A percentile compares a stretch with the other conserved stretches of the same genome.
These are phyloP conservation scores for Blastobotrys persicus DNA, from an alignment of 1,139 yeast genomes.

Conservation along the genomic window DNA sequence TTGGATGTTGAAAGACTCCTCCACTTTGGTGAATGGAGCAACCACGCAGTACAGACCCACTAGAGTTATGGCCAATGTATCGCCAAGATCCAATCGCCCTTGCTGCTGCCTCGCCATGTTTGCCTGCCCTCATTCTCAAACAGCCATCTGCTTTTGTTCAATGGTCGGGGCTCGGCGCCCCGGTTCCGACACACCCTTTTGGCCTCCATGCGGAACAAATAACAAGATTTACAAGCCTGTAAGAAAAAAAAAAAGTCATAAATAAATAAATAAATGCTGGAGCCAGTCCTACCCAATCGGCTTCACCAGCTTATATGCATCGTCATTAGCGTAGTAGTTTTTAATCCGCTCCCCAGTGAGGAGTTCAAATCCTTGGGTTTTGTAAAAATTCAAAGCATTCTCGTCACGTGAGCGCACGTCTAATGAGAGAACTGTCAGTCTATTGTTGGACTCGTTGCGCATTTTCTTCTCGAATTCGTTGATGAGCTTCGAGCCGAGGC, in stretches of 20 bases:
- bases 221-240: no score
- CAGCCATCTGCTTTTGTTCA: no score
- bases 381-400: conserved; percentile 20
- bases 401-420: conserved; percentile 19
- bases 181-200: no score
- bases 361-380: conserved; percentile 17
- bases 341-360: background rate
- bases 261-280: background rate
- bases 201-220: no score
- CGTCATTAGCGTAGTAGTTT: conserved; percentile 1
- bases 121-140: background rate
- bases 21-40: conserved; percentile 88
- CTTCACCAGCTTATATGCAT: conserved; percentile 8
- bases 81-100: background rate
- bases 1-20: conserved; percentile 88
- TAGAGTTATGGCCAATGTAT: conserved; percentile 15
- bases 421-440: conserved; percentile 14
- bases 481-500: conserved; percentile 24
- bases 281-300: conserved; percentile 3
- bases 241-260: no score
- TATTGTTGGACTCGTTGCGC: conserved; percentile 11
- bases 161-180: no score
- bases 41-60: conserved; percentile 43
- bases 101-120: background rate
- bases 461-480: conserved; percentile 15